Evolutionary conservation across 139 green algal species (phyloP), one percentile per base, ranked within the genome.

Genomic region (Ostreobium quekettii): DNA sequence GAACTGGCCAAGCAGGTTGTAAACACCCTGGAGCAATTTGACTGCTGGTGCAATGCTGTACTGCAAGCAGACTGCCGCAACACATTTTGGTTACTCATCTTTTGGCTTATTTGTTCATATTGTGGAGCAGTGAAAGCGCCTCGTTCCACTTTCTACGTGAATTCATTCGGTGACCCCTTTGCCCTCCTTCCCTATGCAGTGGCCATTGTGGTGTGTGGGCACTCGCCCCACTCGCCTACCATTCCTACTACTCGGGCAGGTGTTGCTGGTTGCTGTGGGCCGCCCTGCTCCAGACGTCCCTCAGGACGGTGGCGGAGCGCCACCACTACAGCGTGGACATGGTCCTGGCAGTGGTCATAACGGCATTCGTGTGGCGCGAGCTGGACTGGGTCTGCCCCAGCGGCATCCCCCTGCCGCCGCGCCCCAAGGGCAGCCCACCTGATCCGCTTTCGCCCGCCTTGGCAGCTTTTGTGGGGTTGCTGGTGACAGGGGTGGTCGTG

Each of bases 241-340:
- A 66, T 66, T 28, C 8, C 30, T 66, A 66, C 47, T 66, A 66
- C 30, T 7, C 19, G 47, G 30, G 30, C 28, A 39, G 47, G 32
- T 38, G 59, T 47, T 66, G 59, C 32, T 66, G 59, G 59, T 7
- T 87, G 24, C 60, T 90, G 8, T 90, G 84, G 84, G 6, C 71
- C 2, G 78, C 74, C 4, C 69, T 89, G 15, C 32, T 60, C 2
- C 83, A 88, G 32, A 73, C 74, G 1, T 78, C 64, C 42, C 42
- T 88, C 7, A 71, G 73, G 32, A 81, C 85, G 32, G 71, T 84
- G 7, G 38, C 84, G 15, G 71, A 83, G 49, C 29, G 60, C 15
- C 79, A 88, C 60, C 86, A 92, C 66, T 90, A 91, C 70, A 74
- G 57, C 3, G 81, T 93, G 7, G 87, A 94, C 66, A 94, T 94